Evolutionary conservation across 495 filamentous ascomycete genomes (phyloP).

Genomic region (Xylaria grammica): DNA sequence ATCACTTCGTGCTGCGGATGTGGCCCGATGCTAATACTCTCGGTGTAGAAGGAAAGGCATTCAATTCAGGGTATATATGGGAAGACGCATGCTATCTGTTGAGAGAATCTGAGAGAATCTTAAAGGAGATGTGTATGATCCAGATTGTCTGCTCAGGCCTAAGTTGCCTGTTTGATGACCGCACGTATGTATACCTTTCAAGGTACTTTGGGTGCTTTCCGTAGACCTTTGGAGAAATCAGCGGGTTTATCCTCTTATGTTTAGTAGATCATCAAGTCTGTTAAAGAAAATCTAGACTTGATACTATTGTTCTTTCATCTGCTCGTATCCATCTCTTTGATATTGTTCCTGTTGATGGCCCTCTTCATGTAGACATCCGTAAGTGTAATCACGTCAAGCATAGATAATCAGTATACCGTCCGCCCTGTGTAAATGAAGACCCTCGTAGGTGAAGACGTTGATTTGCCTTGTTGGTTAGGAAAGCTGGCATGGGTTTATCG

Average conservation of each 20-base stretch:
- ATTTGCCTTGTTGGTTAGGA: too few relatives aligned
- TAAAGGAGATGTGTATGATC: not conserved
- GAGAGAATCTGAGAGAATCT: not conserved
- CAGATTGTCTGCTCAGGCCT: not conserved
- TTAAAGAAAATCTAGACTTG: not conserved
- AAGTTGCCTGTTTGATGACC: not conserved
- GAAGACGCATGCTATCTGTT: constrained; percentile 87
- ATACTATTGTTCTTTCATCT: not conserved
- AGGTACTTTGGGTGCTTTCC: not conserved
- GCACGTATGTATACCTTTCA: constrained; percentile 9
- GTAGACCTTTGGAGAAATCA: constrained; percentile 6
- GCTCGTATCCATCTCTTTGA: not conserved
- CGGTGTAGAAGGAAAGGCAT: constrained; percentile 69
- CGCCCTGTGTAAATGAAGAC: too few relatives aligned
- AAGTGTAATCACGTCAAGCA: too few relatives aligned
- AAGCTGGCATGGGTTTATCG: too few relatives aligned
- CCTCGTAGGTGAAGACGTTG: too few relatives aligned
- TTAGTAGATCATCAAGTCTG: not conserved
- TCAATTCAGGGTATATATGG: constrained; percentile 85
- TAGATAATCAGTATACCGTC: too few relatives aligned
- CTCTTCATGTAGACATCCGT: not conserved
- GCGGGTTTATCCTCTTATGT: not conserved
- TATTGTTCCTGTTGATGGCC: not conserved
- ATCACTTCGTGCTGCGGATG: not conserved
- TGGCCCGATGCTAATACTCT: not conserved